Conservation (phyloP, 1,139 yeast species). For the Suhomyces maxii region DNA sequence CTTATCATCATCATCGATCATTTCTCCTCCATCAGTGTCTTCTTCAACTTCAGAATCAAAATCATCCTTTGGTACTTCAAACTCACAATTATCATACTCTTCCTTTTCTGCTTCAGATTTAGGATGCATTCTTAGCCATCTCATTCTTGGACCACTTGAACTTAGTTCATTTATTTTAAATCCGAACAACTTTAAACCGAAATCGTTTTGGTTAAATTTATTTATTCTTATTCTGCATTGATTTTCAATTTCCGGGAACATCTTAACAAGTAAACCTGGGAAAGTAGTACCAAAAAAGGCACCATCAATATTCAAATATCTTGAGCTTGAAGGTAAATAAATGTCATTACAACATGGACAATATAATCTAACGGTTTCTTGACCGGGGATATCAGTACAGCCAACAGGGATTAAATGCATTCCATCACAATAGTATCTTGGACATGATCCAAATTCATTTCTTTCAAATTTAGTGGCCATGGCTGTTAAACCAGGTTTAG, state of each 20-base stretch:
- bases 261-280: conserved; percentile 86
- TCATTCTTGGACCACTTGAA: conserved; percentile 87
- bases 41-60: conserved; percentile 20
- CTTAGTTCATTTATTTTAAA: conserved; percentile 77
- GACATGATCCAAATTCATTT: conserved; percentile 89
- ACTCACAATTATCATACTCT: conserved; percentile 66
- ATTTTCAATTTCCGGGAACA: conserved; percentile 77
- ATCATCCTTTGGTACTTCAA: conserved; percentile 43
- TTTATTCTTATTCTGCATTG: conserved; percentile 53
- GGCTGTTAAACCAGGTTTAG: conserved; percentile 85
- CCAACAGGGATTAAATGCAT: conserved; percentile 93
- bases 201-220: conserved; percentile 53
- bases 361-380: conserved; percentile 85
- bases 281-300: conserved; percentile 96
- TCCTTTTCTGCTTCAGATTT: conserved; percentile 53
- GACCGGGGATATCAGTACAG: conserved; percentile 85
- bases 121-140: conserved; percentile 85
- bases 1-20: conserved; percentile 34
- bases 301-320: conserved; percentile 88
- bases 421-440: conserved; percentile 88
- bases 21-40: conserved; percentile 29
- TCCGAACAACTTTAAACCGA: conserved; percentile 82
- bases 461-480: conserved; percentile 96
- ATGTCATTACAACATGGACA: conserved; percentile 95
- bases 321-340: conserved; percentile 80